phyloP scores from a whole-genome alignment of 202 grass and related monocot species.

The Hordeum pubiflorum region DNA sequence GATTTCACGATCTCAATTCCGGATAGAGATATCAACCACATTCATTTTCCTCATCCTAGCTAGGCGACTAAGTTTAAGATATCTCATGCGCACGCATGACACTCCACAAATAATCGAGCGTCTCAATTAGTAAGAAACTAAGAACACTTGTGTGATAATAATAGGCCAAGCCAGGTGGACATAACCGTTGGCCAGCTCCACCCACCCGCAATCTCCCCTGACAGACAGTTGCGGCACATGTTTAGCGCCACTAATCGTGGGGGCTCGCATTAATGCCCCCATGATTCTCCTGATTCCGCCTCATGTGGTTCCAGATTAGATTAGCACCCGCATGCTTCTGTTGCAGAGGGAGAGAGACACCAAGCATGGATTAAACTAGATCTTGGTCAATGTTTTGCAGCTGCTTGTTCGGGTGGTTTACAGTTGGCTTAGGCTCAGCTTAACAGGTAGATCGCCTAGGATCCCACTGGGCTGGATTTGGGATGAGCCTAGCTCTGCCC shows the following conservation, averaged over 20 bases:
- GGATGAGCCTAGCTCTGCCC: background rate
- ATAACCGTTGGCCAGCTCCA: conserved; percentile 5
- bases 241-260: conserved; percentile 15
- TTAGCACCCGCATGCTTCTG: background rate
- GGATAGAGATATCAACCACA: background rate
- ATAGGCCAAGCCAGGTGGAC: background rate
- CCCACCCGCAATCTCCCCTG: background rate
- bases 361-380: background rate
- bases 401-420: background rate
- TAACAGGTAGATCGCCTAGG: background rate
- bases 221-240: conserved; percentile 22
- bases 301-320: conserved; percentile 16
- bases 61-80: background rate
- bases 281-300: background rate
- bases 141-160: background rate
- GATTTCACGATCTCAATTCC: background rate
- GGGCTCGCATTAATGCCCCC: conserved; percentile 30
- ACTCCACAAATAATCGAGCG: background rate
- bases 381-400: conserved; percentile 25
- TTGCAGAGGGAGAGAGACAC: background rate
- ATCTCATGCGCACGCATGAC: background rate
- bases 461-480: background rate
- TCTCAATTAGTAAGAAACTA: background rate
- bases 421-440: background rate
- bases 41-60: background rate